A percentile compares a stretch with the other conserved stretches of the same genome.
phyloP scores from a whole-genome alignment of 2,329 filamentous ascomycete genomes.

The Bipolaris cookei region DNA sequence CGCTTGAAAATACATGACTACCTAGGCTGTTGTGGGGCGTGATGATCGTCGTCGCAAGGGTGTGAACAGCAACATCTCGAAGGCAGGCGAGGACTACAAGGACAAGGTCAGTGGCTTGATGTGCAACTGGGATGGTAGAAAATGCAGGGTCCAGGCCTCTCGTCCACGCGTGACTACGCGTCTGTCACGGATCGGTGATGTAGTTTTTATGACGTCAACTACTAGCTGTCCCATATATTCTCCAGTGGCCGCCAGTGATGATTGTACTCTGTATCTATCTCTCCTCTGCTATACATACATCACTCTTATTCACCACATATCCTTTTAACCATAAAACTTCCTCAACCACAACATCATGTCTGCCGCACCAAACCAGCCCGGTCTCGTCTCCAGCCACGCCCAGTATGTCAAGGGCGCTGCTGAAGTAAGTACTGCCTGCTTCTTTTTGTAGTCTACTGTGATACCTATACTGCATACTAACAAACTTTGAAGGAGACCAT shows the following conservation, averaged over 20 bases:
- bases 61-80: not conserved
- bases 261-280: not conserved
- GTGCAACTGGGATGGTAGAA: not conserved
- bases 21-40: too few species aligned
- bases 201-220: constrained; percentile 17
- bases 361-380: constrained; percentile 54
- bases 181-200: constrained; percentile 8
- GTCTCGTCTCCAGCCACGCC: constrained; percentile 68
- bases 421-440: constrained; percentile 57
- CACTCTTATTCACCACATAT: not conserved
- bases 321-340: not conserved
- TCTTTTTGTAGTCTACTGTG: not conserved
- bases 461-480: not conserved
- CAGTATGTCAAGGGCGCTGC: constrained; percentile 73
- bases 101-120: not conserved
- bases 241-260: not conserved
- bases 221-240: constrained; percentile 7
- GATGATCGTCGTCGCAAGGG: not conserved
- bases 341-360: constrained; percentile 27
- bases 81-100: not conserved
- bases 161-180: constrained; percentile 10
- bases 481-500: constrained; percentile 58
- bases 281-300: not conserved
- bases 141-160: constrained; percentile 4
- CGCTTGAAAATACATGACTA: too few species aligned